These are phyloP conservation scores for Rossbeevera mucosa DNA, from an alignment of 768 basidiomycete species.

Conservation along the genomic window DNA sequence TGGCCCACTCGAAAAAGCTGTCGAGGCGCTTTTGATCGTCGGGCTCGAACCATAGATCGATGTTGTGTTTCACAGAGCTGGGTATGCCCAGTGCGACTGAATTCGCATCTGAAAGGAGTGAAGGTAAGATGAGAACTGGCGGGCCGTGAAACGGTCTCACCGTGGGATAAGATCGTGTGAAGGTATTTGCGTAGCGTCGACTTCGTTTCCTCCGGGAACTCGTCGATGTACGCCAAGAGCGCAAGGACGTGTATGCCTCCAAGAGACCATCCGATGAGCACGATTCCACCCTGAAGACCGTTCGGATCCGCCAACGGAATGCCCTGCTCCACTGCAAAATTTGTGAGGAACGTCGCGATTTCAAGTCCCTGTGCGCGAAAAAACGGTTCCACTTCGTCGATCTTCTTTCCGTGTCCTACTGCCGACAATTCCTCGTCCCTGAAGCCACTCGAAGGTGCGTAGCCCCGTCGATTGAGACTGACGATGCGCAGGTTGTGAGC, in stretches of 20 bases:
- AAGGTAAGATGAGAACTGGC: not conserved
- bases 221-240: slow-evolving; percentile 14
- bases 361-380: slow-evolving; percentile 16
- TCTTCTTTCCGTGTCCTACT: slow-evolving; percentile 15
- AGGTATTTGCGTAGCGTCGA: slow-evolving; percentile 14
- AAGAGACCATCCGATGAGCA: slow-evolving; percentile 20
- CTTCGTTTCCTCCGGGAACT: slow-evolving; percentile 1
- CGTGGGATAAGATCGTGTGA: slow-evolving; percentile 17
- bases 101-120: slow-evolving; percentile 6
- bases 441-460: slow-evolving; percentile 24
- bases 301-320: slow-evolving; percentile 12
- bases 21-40: slow-evolving; percentile 14
- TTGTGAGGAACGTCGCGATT: slow-evolving; percentile 15
- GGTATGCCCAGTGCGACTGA: slow-evolving; percentile 8
- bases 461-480: slow-evolving; percentile 26
- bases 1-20: slow-evolving; percentile 12
- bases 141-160: slow-evolving; percentile 1
- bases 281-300: slow-evolving; percentile 7
- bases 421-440: slow-evolving; percentile 5
- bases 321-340: slow-evolving; percentile 12
- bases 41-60: not conserved
- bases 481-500: slow-evolving; percentile 20
- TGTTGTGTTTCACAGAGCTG: not conserved
- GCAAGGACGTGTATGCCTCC: slow-evolving; percentile 10
- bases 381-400: slow-evolving; percentile 13